Evolutionary conservation across 108 stramenopile species (phyloP).

Genomic region (Pseudonitzschia delicatissima): DNA sequence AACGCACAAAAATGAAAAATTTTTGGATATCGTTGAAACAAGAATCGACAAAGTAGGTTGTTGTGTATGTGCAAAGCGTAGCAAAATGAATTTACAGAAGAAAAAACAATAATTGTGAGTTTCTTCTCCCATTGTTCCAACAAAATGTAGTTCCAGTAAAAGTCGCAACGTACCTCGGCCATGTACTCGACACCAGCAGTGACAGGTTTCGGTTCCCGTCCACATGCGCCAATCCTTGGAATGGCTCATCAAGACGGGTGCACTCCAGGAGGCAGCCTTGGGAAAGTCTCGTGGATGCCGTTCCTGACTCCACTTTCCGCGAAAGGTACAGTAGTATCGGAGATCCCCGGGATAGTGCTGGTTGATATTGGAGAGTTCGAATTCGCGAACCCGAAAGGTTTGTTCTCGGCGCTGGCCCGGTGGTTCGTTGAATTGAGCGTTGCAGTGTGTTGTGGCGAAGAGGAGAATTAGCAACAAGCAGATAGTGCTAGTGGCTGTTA

Average conservation of each 20-base stretch:
- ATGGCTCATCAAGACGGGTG: slow-evolving; percentile 29
- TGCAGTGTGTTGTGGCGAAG: neutral
- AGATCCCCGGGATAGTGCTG: slow-evolving; percentile 27
- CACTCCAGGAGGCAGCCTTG: slow-evolving; percentile 21
- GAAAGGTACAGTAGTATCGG: slow-evolving; percentile 52
- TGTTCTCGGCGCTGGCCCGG: slow-evolving; percentile 28
- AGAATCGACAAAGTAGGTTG: neutral
- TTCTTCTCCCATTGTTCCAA: neutral
- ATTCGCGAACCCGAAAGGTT: slow-evolving; percentile 25
- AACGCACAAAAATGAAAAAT: neutral
- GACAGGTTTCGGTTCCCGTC: slow-evolving; percentile 37
- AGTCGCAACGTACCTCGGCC: slow-evolving; percentile 35
- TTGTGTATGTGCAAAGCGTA: neutral
- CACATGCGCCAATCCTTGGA: slow-evolving; percentile 43
- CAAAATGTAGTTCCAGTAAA: neutral
- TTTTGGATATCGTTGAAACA: neutral
- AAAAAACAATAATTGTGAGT: neutral
- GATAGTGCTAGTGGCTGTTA: neutral
- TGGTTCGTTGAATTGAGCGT: slow-evolving; percentile 36
- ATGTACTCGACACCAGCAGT: slow-evolving; percentile 42
- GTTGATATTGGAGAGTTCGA: slow-evolving; percentile 32
- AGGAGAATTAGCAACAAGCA: neutral
- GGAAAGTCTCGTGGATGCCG: slow-evolving; percentile 49
- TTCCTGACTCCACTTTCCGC: slow-evolving; percentile 37
- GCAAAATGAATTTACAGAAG: neutral